These are phyloP conservation scores for Scenedesmus sp. DNA, from an alignment of 163 green algal genomes.

Conservation along the genomic window DNA sequence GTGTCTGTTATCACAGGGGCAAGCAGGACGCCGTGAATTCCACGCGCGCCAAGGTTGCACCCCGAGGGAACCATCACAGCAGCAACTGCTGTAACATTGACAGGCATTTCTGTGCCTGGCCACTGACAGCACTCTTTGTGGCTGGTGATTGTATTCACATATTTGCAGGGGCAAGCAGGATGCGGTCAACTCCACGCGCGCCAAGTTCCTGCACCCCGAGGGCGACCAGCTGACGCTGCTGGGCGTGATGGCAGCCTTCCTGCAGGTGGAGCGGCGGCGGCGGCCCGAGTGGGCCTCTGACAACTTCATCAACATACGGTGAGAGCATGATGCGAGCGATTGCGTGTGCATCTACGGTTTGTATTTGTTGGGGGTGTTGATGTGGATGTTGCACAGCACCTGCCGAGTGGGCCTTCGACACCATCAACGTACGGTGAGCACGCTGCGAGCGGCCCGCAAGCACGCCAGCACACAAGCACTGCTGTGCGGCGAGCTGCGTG, in stretches of 20 bases:
- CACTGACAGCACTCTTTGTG: too few species aligned
- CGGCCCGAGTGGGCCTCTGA: slow-evolving; percentile 80
- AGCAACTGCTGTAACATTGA: too few species aligned
- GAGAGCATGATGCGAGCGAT: background rate
- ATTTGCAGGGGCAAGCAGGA: slow-evolving; percentile 68
- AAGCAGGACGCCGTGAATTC: slow-evolving; percentile 74
- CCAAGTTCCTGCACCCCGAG: slow-evolving; percentile 75
- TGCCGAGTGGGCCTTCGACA: too few species aligned
- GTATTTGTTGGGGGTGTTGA: too few species aligned
- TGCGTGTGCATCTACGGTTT: too few species aligned
- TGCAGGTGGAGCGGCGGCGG: slow-evolving; percentile 57
- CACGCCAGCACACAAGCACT: too few species aligned
- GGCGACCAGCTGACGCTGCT: slow-evolving; percentile 92
- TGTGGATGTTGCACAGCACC: background rate
- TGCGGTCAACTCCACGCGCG: slow-evolving; percentile 71
- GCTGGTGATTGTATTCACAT: background rate
- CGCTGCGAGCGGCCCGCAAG: too few species aligned
- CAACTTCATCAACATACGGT: slow-evolving; percentile 84
- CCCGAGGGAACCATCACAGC: slow-evolving; percentile 58
- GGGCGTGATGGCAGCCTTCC: slow-evolving; percentile 74
- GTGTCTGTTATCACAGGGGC: slow-evolving; percentile 51
- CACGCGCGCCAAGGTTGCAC: slow-evolving; percentile 75
- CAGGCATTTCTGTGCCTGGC: too few species aligned
- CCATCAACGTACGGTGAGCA: too few species aligned
- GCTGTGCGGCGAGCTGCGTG: too few species aligned